Evolutionary conservation across 2,329 filamentous ascomycete genomes (phyloP), one percentile per base, ranked within the genome.

Genomic region (Fusarium sp.): DNA sequence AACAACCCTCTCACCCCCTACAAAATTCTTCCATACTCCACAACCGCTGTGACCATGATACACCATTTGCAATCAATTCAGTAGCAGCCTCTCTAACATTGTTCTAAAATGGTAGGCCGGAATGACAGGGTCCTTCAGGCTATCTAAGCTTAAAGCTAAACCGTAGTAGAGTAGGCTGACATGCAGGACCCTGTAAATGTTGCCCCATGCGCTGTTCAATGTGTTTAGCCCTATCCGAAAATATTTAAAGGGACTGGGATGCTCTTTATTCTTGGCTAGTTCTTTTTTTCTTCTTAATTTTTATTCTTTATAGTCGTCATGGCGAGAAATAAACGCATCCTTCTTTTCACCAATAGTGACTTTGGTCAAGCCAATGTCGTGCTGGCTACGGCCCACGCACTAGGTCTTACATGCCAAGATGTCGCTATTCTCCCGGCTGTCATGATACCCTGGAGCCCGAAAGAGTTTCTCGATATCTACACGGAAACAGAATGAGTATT

Each of bases 291-390:
- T 5, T 4, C 10, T 5, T 6, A 17, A 23, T 11, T 12, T 14
- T 5, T 7, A 23, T 26, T 5, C 0, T 7, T 0, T 2, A 7
- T 33, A 0, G 3, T 1, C 11, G 27, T 2, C 0, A 59, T 55
- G 56, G 6, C 20, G 1, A 6, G 1, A 3, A 10, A 1, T 2
- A 18, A 20, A 10, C 30, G 57, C 0, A 1, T 60, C 2, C 11
- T 60, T 1, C 2, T 60, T 6, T 37, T 60, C 12, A 57, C 50
- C 0, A 57, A 57, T 2, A 57, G 57, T 7, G 57, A 60, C 18
- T 30, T 35, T 7, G 30, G 57, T 0, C 57, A 57, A 57, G 37
- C 57, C 9, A 60, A 60, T 3, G 50, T 60, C 7, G 18, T 60
- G 2, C 23, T 60, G 7, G 38, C 57, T 5, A 57, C 50, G 5